Evolutionary conservation across 2,329 filamentous ascomycete genomes (phyloP).

Genomic region (Pestalotiopsis fici): DNA sequence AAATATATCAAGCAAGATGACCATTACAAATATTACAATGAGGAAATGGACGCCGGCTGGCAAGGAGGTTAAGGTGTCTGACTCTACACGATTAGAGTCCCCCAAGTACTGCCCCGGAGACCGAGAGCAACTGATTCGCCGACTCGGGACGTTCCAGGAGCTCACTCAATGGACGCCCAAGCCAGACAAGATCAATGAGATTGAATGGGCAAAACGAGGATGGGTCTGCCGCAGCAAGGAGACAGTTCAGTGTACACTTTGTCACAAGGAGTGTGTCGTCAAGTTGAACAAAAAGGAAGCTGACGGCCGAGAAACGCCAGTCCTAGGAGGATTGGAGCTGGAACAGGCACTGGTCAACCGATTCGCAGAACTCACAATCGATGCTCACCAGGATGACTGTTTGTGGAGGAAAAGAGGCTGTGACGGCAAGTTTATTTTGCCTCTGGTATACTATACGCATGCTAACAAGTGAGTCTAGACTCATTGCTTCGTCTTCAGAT

Average conservation of each 20-base stretch:
- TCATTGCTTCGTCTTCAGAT: conserved; percentile 63
- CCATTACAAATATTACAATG: conserved; percentile 41
- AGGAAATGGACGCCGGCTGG: conserved; percentile 37
- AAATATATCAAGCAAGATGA: conserved; percentile 28
- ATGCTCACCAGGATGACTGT: conserved; percentile 78
- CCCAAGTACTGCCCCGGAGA: conserved; percentile 87
- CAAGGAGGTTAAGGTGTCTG: conserved; percentile 7
- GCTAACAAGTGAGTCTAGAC: conserved; percentile 41
- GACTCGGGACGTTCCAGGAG: conserved; percentile 86
- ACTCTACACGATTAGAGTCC: conserved; percentile 19
- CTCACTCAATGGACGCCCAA: conserved; percentile 94
- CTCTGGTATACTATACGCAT: not conserved
- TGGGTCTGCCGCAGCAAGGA: conserved; percentile 87
- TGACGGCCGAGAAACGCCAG: conserved; percentile 55
- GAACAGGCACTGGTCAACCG: conserved; percentile 72
- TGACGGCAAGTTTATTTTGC: conserved; percentile 60
- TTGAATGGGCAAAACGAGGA: conserved; percentile 91
- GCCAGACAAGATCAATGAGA: conserved; percentile 80
- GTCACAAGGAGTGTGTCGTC: conserved; percentile 81
- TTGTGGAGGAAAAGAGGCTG: conserved; percentile 88
- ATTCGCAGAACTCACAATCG: conserved; percentile 72
- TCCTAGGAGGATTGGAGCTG: conserved; percentile 62
- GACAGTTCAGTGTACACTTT: conserved; percentile 83
- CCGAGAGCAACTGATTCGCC: conserved; percentile 76
- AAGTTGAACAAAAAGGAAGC: conserved; percentile 67